Percentiles rank a stretch among this genome's conserved stretches.
Evolutionary conservation across 495 filamentous ascomycete genomes (phyloP).

Genomic region (Penicillium manginii): DNA sequence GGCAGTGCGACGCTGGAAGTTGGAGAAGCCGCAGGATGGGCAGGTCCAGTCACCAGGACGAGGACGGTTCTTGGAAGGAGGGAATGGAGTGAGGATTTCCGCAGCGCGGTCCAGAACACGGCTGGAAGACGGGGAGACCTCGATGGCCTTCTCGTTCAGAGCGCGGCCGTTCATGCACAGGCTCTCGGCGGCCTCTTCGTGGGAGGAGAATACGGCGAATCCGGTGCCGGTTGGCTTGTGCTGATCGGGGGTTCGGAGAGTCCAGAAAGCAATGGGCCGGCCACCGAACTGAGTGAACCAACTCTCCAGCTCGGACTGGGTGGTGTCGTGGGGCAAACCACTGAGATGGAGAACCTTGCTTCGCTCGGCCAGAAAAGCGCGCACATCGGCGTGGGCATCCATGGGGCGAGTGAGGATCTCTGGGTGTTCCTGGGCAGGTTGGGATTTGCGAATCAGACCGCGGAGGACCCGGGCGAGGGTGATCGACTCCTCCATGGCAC

Average conservation of each 20-base stretch:
- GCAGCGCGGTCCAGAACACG: slow-evolving; percentile 92
- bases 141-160: slow-evolving; percentile 97
- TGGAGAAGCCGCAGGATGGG: slow-evolving; percentile 78
- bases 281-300: slow-evolving; percentile 99
- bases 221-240: slow-evolving; percentile 98
- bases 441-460: slow-evolving; percentile 91
- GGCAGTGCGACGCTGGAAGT: slow-evolving; percentile 97
- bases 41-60: slow-evolving; percentile 98
- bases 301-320: slow-evolving; percentile 95
- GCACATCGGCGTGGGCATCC: slow-evolving; percentile 96
- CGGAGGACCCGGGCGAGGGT: slow-evolving; percentile 90
- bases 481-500: slow-evolving; percentile 96
- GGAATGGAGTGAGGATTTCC: slow-evolving; percentile 94
- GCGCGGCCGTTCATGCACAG: slow-evolving; percentile 99
- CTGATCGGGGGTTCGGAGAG: slow-evolving; percentile 93
- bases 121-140: slow-evolving; percentile 95
- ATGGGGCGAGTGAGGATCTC: slow-evolving; percentile 93
- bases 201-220: slow-evolving; percentile 97
- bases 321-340: slow-evolving; percentile 95
- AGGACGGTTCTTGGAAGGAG: slow-evolving; percentile 96
- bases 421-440: slow-evolving; percentile 88
- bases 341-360: slow-evolving; percentile 98
- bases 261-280: slow-evolving; percentile 99
- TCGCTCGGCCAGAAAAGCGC: slow-evolving; percentile 89
- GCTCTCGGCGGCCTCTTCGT: slow-evolving; percentile 98